Evolutionary conservation across 768 basidiomycete genomes (phyloP).

Genomic region (Mycena rosella): DNA sequence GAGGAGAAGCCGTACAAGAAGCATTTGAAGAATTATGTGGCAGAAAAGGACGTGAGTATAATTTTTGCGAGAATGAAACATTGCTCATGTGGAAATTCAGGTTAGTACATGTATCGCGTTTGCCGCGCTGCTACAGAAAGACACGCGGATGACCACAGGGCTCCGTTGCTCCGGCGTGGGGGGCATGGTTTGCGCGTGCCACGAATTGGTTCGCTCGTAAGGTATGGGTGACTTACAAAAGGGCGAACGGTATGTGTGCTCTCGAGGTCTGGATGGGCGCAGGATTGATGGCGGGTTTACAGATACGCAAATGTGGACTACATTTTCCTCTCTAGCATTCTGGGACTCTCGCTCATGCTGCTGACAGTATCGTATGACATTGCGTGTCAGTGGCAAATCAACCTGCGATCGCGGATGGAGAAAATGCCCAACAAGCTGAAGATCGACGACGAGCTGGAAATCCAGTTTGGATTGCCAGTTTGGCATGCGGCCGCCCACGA

Average conservation of each 20-base stretch:
- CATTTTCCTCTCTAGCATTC: slow-evolving; percentile 34
- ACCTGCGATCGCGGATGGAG: not conserved
- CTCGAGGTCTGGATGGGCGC: not conserved
- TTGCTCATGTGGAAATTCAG: slow-evolving; percentile 4
- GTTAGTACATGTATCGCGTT: slow-evolving; percentile 22
- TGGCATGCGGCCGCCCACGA: slow-evolving; percentile 38
- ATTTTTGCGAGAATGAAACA: too few species aligned
- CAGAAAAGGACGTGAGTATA: slow-evolving; percentile 27
- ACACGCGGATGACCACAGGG: slow-evolving; percentile 32
- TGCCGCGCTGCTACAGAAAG: slow-evolving; percentile 33
- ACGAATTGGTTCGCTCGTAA: slow-evolving; percentile 33
- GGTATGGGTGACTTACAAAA: slow-evolving; percentile 33
- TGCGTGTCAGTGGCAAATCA: slow-evolving; percentile 40
- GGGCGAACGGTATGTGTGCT: slow-evolving; percentile 38
- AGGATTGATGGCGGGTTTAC: not conserved
- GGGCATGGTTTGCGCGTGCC: slow-evolving; percentile 32
- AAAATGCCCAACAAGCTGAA: slow-evolving; percentile 2
- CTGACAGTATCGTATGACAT: slow-evolving; percentile 41
- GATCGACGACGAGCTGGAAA: not conserved
- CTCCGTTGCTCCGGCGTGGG: slow-evolving; percentile 29
- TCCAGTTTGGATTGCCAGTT: slow-evolving; percentile 24
- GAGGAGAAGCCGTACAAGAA: slow-evolving; percentile 24
- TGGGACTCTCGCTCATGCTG: not conserved
- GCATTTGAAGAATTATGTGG: slow-evolving; percentile 14
- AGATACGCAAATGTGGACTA: slow-evolving; percentile 44